Percentiles rank a stretch among this genome's conserved stretches.
Evolutionary conservation across 2,329 filamentous ascomycete genomes (phyloP).

Genomic region (Teratosphaeria viscida): DNA sequence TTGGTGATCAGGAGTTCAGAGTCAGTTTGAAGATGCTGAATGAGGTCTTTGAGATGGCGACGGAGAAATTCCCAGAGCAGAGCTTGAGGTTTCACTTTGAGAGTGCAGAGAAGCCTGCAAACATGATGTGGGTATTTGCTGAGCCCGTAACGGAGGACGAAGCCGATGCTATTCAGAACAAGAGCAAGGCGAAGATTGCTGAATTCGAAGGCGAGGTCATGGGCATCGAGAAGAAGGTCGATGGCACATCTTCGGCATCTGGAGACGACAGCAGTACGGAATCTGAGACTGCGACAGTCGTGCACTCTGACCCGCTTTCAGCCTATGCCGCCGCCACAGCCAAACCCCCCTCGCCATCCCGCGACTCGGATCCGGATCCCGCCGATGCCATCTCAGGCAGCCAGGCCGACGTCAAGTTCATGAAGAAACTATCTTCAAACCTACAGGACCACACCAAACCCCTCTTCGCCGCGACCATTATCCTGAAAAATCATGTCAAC

Average conservation of each 20-base stretch:
- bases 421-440: neutral
- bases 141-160: constrained; percentile 68
- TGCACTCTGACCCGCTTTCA: neutral
- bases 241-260: neutral
- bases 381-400: constrained; percentile 1
- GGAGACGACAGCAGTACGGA: constrained; percentile 4
- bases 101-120: constrained; percentile 24
- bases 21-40: constrained; percentile 71
- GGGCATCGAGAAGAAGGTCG: constrained; percentile 14
- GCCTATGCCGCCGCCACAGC: neutral
- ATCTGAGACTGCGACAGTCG: neutral
- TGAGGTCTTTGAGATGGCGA: constrained; percentile 65
- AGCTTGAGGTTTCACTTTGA: constrained; percentile 33
- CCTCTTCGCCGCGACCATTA: constrained; percentile 61
- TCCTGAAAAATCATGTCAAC: constrained; percentile 63
- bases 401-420: constrained; percentile 5
- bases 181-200: constrained; percentile 53
- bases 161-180: constrained; percentile 63
- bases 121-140: constrained; percentile 81
- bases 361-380: neutral
- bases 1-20: constrained; percentile 81
- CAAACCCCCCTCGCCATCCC: neutral
- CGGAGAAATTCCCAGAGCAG: constrained; percentile 60
- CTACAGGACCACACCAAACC: constrained; percentile 15
- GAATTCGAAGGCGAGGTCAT: constrained; percentile 50